Evolutionary conservation across 805 yeast genomes (phyloP).

Genomic region (Crinitomyces ghanaensis): DNA sequence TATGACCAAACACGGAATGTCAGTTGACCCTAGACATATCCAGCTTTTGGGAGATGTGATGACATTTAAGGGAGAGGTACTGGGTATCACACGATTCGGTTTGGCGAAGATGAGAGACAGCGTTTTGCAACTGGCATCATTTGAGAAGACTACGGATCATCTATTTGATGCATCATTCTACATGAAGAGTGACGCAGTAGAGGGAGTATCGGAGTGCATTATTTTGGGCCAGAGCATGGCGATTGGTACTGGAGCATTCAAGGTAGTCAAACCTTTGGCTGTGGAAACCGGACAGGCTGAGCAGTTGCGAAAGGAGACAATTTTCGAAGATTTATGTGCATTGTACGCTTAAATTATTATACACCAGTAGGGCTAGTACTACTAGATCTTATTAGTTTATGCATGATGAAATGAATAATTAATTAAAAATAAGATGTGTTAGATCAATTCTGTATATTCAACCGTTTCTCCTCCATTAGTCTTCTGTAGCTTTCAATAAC

Average conservation of each 20-base stretch:
- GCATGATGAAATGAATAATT: constrained; percentile 1
- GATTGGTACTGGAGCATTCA: constrained; percentile 95
- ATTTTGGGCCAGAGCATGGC: constrained; percentile 96
- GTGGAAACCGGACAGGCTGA: neutral
- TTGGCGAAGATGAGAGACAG: constrained; percentile 97
- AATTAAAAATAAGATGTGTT: constrained; percentile 4
- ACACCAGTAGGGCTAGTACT: too few relatives aligned
- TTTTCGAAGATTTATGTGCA: constrained; percentile 34
- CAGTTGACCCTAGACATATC: constrained; percentile 98
- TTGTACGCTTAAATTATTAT: constrained; percentile 1
- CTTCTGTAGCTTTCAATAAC: constrained; percentile 27
- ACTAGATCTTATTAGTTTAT: too few relatives aligned
- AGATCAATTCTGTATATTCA: too few relatives aligned
- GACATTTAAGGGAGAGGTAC: constrained; percentile 97
- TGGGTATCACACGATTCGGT: constrained; percentile 97
- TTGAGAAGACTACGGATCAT: constrained; percentile 97
- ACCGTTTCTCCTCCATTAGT: constrained; percentile 15
- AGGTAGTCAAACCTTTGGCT: constrained; percentile 36
- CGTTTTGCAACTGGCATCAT: constrained; percentile 90
- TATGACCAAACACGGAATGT: constrained; percentile 99
- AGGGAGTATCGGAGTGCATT: constrained; percentile 96
- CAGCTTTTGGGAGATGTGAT: constrained; percentile 95
- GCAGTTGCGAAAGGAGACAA: constrained; percentile 16
- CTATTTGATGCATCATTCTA: constrained; percentile 96
- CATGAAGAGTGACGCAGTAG: constrained; percentile 91